Conservation (phyloP, 2,329 filamentous ascomycete genomes). For the Septoria linicola region DNA sequence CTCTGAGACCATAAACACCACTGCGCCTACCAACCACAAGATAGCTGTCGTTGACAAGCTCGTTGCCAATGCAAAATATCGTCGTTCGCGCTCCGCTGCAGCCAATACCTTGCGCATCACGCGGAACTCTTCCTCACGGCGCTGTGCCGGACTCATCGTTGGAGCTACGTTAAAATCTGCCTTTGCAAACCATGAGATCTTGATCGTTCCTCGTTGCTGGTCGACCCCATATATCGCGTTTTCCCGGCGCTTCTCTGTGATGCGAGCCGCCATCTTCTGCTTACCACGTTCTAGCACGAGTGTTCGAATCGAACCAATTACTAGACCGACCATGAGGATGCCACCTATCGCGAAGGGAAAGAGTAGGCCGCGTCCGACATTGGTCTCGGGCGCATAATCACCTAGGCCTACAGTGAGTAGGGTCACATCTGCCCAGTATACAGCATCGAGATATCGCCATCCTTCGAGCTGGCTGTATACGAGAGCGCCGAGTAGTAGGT, state of each 20-base stretch:
- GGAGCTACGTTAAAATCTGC: slow-evolving; percentile 46
- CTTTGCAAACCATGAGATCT: slow-evolving; percentile 43
- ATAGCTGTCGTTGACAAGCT: slow-evolving; percentile 43
- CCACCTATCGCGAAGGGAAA: slow-evolving; percentile 58
- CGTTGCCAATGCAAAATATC: slow-evolving; percentile 43
- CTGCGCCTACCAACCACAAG: slow-evolving; percentile 52
- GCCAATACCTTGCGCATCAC: slow-evolving; percentile 50
- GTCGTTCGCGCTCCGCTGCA: slow-evolving; percentile 42
- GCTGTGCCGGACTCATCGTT: slow-evolving; percentile 37
- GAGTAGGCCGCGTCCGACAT: slow-evolving; percentile 51
- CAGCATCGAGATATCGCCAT: slow-evolving; percentile 55
- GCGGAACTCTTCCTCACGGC: slow-evolving; percentile 52
- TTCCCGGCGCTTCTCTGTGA: slow-evolving; percentile 51
- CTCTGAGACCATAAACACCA: slow-evolving; percentile 52
- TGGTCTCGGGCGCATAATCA: slow-evolving; percentile 50
- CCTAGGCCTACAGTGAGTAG: slow-evolving; percentile 57
- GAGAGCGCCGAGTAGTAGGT: slow-evolving; percentile 49
- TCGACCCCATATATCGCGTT: slow-evolving; percentile 43
- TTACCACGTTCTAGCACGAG: slow-evolving; percentile 53
- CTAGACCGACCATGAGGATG: slow-evolving; percentile 56
- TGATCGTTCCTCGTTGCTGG: slow-evolving; percentile 43
- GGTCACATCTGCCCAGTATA: slow-evolving; percentile 59
- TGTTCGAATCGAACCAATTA: slow-evolving; percentile 54
- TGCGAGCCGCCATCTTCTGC: slow-evolving; percentile 51
- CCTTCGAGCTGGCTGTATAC: slow-evolving; percentile 51